Base-by-base conservation (phyloP, 1,284 basidiomycete genomes). In the Cryptococcus sp. region DNA sequence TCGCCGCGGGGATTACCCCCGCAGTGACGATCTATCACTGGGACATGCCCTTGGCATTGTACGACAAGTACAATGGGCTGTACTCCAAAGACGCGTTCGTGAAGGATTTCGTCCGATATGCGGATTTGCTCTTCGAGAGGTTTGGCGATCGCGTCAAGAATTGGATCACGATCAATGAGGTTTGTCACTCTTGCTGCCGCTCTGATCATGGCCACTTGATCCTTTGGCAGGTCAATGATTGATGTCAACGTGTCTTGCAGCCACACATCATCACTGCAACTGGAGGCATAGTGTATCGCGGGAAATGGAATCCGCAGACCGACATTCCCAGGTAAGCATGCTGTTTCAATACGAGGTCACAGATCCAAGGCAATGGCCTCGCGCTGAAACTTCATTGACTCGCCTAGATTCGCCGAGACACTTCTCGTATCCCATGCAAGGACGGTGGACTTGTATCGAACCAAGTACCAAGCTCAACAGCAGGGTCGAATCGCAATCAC, bases 61-160 rank as follows among this genome's bases (percentile, higher is more conserved):
- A 88, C 57, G 84, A 87, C 58, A 81, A 85, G 40, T 89, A 89
- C 72, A 84, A 84, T 22, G 88, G 88, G 76, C 88, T 47, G 64
- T 19, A 16, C 6, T 22, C 25, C 19, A 23, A 44, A 10, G 82
- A 82, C 50, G 82, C 85, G 63, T 82, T 87, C 54, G 79, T 86
- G 6, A 75, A 81, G 41, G 87, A 89, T 72, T 89, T 82, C 63
- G 81, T 81, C 35, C 80, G 82, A 65, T 90, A 87, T 68, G 84
- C 88, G 7, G 80, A 86, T 81, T 75, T 86, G 35, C 87, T 86
- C 73, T 90, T 89, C 72, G 80, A 85, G 53, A 81, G 83, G 13
- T 88, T 87, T 65, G 88, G 88, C 11, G 86, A 87, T 73, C 81
- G 86, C 42, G 88, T 89, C 54, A 87, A 87, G 73, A 80, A 87